Evolutionary conservation across 2,329 filamentous ascomycete genomes (phyloP).

Genomic region (Botrytis pseudocinerea): DNA sequence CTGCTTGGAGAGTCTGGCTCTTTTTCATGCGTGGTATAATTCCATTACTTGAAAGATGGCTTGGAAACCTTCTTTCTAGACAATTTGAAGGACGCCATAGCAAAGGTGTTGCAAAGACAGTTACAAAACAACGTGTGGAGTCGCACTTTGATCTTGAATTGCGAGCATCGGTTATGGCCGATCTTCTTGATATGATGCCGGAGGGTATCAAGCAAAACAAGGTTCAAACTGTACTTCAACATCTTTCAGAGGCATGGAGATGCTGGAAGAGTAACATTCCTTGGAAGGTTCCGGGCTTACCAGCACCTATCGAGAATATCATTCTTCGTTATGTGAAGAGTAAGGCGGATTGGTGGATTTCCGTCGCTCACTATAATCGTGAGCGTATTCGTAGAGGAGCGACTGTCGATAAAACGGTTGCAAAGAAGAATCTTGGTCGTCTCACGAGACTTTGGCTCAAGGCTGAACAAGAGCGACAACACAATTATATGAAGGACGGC

Average conservation of each 20-base stretch:
- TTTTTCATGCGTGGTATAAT: conserved; percentile 99
- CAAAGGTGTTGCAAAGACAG: conserved; percentile 98
- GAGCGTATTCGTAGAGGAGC: conserved; percentile 95
- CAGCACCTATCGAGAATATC: conserved; percentile 97
- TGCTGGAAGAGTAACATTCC: conserved; percentile 99
- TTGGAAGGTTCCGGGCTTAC: conserved; percentile 96
- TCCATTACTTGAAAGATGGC: conserved; percentile 92
- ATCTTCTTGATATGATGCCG: conserved; percentile 99
- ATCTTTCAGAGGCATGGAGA: conserved; percentile 96
- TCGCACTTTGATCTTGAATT: conserved; percentile 98
- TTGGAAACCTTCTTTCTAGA: conserved; percentile 92
- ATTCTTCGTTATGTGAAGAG: conserved; percentile 98
- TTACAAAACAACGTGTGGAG: conserved; percentile 98
- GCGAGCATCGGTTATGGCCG: conserved; percentile 96
- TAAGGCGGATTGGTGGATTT: conserved; percentile 99
- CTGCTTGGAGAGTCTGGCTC: conserved; percentile 97
- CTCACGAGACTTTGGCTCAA: conserved; percentile 96
- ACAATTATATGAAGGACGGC: conserved; percentile 99
- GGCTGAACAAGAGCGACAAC: conserved; percentile 95
- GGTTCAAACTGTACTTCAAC: conserved; percentile 95
- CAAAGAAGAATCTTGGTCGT: conserved; percentile 97
- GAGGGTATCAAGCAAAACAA: conserved; percentile 99
- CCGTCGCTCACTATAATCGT: conserved; percentile 96
- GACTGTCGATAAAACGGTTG: conserved; percentile 98
- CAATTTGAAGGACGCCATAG: conserved; percentile 98